Base-by-base conservation (phyloP, 495 filamentous ascomycete species). In the Penicillium waksmanii region DNA sequence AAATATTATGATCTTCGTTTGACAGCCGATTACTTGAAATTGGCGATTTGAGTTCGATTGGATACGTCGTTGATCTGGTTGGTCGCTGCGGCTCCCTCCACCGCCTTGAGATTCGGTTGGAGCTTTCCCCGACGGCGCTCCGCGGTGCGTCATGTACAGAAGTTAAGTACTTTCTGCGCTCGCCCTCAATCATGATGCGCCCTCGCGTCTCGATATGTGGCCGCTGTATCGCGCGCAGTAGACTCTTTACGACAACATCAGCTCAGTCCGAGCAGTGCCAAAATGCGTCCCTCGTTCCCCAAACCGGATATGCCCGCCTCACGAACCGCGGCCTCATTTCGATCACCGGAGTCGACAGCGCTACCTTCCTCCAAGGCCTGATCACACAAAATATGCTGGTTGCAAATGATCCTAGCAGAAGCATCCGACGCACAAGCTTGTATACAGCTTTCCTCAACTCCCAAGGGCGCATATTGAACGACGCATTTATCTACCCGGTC, bases 381-480 rank as follows among this genome's bases (percentile, higher is more conserved):
- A 86, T 91, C 47, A 96, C 93, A 0, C 83, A 85, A 57, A 89
- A 93, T 63, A 83, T 97, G 64, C 78, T 75, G 11, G 71, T 78
- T 0, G 62, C 73, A 12, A 77, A 78, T 53, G 77, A 78, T 59
- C 61, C 71, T 64, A 67, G 66, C 59, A 56, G 66, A 60, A 43
- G 58, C 23, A 67, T 58, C 27, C 72, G 69, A 49, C 74, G 51
- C 10, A 72, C 57, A 3, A 85, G 85, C 15, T 85, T 85, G 69
- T 97, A 96, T 75, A 78, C 84, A 21, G 90, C 86, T 2, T 97
- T 98, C 67, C 83, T 98, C 12, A 96, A 87, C 63, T 91, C 92
- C 18, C 84, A 88, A 62, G 93, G 95, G 44, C 83, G 91, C 42
- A 79, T 97, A 10, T 77, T 97, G 25, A 84, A 93, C 73, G 95